A percentile compares a stretch with the other conserved stretches of the same genome.
Evolutionary conservation across 441 rosid genomes (phyloP).

Genomic region (Aleurites moluccanus): DNA sequence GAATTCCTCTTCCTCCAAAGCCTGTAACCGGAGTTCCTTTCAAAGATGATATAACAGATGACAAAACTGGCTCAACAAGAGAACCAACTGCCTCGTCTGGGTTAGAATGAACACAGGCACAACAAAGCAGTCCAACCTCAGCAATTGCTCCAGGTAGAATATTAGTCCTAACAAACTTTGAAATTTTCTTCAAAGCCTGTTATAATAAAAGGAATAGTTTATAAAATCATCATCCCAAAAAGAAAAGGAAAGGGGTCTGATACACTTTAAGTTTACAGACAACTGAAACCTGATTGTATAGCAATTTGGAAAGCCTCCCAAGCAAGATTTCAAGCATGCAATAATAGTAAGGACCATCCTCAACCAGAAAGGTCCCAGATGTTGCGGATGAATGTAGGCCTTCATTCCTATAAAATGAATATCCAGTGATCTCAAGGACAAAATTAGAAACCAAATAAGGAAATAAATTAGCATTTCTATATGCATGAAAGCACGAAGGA

Average conservation of each 20-base stretch:
- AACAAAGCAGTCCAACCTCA: slow-evolving; percentile 98
- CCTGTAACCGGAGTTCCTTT: slow-evolving; percentile 91
- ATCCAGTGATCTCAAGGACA: slow-evolving; percentile 10
- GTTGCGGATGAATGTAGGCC: slow-evolving; percentile 91
- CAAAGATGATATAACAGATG: slow-evolving; percentile 80
- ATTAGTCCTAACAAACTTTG: slow-evolving; percentile 90
- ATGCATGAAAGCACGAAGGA: neutral
- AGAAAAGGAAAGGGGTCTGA: neutral
- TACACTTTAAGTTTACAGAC: slow-evolving; percentile 23
- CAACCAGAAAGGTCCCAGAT: slow-evolving; percentile 97
- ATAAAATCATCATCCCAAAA: slow-evolving; percentile 7
- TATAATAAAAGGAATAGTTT: slow-evolving; percentile 25
- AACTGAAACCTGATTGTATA: slow-evolving; percentile 76
- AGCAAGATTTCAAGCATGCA: slow-evolving; percentile 99
- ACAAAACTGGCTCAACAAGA: slow-evolving; percentile 87
- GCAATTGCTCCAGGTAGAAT: slow-evolving; percentile 99
- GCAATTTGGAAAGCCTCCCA: slow-evolving; percentile 86
- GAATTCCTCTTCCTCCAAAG: slow-evolving; percentile 78
- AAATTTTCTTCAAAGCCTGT: slow-evolving; percentile 96
- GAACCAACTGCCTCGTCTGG: slow-evolving; percentile 90
- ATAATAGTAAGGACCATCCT: slow-evolving; percentile 96
- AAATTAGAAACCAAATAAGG: neutral
- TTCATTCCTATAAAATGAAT: slow-evolving; percentile 67
- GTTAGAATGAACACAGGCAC: slow-evolving; percentile 96
- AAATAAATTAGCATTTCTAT: neutral